phyloP scores from a whole-genome alignment of 257 asterid genomes.

The Solanum ossicruentum region DNA sequence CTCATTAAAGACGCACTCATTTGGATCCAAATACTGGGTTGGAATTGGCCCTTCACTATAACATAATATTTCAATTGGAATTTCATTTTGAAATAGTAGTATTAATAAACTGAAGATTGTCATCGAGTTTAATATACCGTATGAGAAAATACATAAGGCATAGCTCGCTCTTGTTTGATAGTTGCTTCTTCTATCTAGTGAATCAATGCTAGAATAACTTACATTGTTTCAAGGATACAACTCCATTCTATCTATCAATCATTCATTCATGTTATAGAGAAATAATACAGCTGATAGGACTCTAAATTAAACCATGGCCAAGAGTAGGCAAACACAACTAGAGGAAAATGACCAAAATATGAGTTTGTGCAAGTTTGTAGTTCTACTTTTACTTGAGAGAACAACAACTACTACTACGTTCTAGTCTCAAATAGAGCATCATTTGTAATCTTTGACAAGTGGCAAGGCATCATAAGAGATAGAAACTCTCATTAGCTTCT shows the following conservation, averaged over 20 bases:
- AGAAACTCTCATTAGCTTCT: not conserved
- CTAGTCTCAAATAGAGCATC: not conserved
- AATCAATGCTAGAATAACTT: constrained; percentile 62
- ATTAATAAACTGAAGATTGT: too few relatives aligned
- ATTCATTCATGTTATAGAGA: not conserved
- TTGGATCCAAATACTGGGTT: too few relatives aligned
- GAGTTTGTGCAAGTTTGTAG: not conserved
- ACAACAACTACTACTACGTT: not conserved
- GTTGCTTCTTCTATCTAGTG: constrained; percentile 73
- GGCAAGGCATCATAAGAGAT: not conserved
- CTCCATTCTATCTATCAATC: constrained; percentile 77
- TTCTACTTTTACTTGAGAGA: not conserved
- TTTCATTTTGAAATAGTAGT: too few relatives aligned
- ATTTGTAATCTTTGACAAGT: not conserved
- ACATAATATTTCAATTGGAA: too few relatives aligned
- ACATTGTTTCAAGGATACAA: constrained; percentile 59
- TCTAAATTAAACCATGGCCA: not conserved
- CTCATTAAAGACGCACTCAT: not conserved
- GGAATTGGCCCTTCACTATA: too few relatives aligned
- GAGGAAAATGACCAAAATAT: not conserved
- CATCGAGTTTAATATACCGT: too few relatives aligned
- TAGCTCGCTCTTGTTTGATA: too few relatives aligned
- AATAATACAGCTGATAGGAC: not conserved
- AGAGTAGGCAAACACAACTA: not conserved
- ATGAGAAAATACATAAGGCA: too few relatives aligned